Evolutionary conservation across 2,329 filamentous ascomycete genomes (phyloP), one percentile per base, ranked within the genome.

Genomic region (Aspergillus aculeatus): DNA sequence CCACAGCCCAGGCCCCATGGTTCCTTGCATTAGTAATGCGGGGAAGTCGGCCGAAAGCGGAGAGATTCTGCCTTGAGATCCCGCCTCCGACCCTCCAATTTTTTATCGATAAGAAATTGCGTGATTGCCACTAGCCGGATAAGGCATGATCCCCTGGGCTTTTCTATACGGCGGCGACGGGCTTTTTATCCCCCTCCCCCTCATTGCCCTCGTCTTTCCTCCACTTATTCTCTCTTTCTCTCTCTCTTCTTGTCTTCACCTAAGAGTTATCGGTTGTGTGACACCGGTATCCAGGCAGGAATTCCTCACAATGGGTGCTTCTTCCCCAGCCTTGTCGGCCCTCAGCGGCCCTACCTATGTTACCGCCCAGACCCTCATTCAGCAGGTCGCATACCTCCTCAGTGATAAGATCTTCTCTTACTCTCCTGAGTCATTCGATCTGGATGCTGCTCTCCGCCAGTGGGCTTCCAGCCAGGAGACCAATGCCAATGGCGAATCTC

Each of bases 361-460:
- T 62, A 98, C 94, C 47, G 91, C 92, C 31, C 95, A 99, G 80
- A 87, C 92, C 23, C 86, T 99, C 58, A 89, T 98, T 65, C 95
- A 99, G 81, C 95, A 99, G 79, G 89, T 98, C 65, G 92, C 94
- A 62, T 99, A 96, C 80, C 86, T 91, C 64, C 84, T 99, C 62
- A 98, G 94, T 58, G 93, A 98, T 82, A 96, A 96, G 83, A 88
- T 98, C 79, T 99, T 96, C 81, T 90, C 93, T 58, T 98, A 96
- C 82, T 98, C 94, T 2, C 92, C 93, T 29, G 91, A 96, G 71
- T 90, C 91, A 14, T 98, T 97, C 72, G 91, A 96, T 73, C 84
- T 99, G 65, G 94, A 98, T 75, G 78, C 88, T 63, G 92, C 93
- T 50, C 88, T 91, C 56, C 90, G 89, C 76, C 78, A 86, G 67